Percentiles rank a stretch among this genome's conserved stretches.
These are phyloP conservation scores for Selaginella tamariscina DNA, from an alignment of 75 land plant species.

Conservation along the genomic window DNA sequence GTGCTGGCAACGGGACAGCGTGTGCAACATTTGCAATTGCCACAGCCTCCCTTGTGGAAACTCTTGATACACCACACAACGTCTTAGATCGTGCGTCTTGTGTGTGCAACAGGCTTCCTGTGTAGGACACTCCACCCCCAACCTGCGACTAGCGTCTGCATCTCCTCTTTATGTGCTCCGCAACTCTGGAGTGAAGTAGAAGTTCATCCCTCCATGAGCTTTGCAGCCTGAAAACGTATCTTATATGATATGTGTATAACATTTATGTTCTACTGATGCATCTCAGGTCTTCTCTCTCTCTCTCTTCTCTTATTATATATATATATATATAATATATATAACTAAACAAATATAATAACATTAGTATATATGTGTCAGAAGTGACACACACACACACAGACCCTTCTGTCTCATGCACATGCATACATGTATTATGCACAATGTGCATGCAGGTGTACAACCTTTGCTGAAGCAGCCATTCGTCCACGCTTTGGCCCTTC, in stretches of 20 bases:
- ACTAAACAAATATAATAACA: not conserved
- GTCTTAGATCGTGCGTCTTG: not conserved
- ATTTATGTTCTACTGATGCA: not conserved
- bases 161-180: conserved; percentile 41
- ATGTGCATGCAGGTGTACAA: conserved; percentile 13
- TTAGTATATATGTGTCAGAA: not conserved
- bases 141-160: conserved; percentile 48
- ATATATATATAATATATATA: not conserved
- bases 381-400: not conserved
- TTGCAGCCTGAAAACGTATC: conserved; percentile 40
- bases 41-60: conserved; percentile 8
- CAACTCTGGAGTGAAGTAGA: conserved; percentile 49
- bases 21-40: conserved; percentile 9
- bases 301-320: not conserved
- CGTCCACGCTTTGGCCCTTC: conserved; percentile 53
- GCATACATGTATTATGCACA: not conserved
- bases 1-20: not conserved
- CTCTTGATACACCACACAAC: conserved; percentile 11
- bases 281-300: not conserved
- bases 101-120: conserved; percentile 41
- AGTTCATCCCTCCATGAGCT: conserved; percentile 45
- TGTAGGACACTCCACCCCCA: conserved; percentile 61
- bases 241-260: not conserved
- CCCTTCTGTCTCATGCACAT: not conserved
- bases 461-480: conserved; percentile 37